Evolutionary conservation across 2,329 filamentous ascomycete species (phyloP).

Genomic region (Sporothrix euskadiensis): DNA sequence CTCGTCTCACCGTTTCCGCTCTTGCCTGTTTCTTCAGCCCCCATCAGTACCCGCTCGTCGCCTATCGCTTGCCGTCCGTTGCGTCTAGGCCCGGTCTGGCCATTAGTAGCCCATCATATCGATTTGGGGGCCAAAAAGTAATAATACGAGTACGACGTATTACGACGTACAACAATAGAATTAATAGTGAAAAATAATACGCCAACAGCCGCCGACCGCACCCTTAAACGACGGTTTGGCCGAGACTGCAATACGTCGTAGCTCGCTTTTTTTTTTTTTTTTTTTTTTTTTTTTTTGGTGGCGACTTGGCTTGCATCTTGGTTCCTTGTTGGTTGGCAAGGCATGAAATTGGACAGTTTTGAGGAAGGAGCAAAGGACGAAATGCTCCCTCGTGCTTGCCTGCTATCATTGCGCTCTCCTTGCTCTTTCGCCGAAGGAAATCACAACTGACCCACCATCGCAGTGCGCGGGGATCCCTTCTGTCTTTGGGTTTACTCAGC

Average conservation of each 20-base stretch:
- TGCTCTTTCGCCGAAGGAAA: not conserved
- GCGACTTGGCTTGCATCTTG: not conserved
- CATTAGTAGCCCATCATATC: not conserved
- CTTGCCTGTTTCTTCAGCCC: not conserved
- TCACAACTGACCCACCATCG: not conserved
- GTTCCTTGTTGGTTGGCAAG: not conserved
- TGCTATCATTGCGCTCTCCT: not conserved
- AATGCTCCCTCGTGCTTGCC: not conserved
- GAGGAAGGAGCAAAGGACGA: not conserved
- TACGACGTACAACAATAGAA: not conserved
- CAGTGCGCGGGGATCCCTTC: not conserved
- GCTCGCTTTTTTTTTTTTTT: not conserved
- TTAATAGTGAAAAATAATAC: not conserved
- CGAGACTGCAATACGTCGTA: not conserved
- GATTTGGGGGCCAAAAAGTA: conserved; percentile 21
- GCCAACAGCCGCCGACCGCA: conserved; percentile 20
- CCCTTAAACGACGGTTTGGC: not conserved
- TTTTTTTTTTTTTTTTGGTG: not conserved
- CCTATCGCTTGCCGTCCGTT: conserved; percentile 15
- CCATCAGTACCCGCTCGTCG: not conserved
- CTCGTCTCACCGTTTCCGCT: not conserved
- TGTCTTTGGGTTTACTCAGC: not conserved
- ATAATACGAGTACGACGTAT: not conserved
- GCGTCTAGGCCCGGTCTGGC: not conserved
- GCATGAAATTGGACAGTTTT: not conserved